These are phyloP conservation scores for Dictyostelium capitatum DNA, from an alignment of 78 protist genomes.

Conservation along the genomic window DNA sequence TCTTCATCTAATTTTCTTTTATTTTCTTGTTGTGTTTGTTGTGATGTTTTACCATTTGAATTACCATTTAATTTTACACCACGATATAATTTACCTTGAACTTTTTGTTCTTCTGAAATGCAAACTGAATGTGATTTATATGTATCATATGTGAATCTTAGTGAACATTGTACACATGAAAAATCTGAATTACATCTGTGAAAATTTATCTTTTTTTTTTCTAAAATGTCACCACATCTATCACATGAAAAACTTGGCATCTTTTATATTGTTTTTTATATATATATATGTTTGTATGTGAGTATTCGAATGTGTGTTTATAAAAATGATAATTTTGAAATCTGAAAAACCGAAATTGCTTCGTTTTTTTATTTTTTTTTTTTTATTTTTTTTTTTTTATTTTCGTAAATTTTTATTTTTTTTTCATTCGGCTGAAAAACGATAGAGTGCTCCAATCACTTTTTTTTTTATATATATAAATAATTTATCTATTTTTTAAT, in stretches of 20 bases:
- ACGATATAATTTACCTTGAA: slow-evolving; percentile 19
- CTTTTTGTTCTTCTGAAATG: slow-evolving; percentile 47
- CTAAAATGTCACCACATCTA: slow-evolving; percentile 27
- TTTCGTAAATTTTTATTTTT: not conserved
- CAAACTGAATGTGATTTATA: slow-evolving; percentile 4
- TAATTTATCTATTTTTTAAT: not conserved
- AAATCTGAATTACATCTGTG: slow-evolving; percentile 26
- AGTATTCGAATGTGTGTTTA: too few species aligned
- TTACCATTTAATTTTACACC: slow-evolving; percentile 22
- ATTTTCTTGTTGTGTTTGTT: slow-evolving; percentile 10
- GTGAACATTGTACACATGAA: slow-evolving; percentile 43
- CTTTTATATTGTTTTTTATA: not conserved
- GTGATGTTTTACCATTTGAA: slow-evolving; percentile 6
- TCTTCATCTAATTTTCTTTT: slow-evolving; percentile 32
- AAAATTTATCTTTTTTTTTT: slow-evolving; percentile 3
- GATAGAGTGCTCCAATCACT: too few species aligned
- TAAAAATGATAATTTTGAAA: too few species aligned
- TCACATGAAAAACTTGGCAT: slow-evolving; percentile 77
- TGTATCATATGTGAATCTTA: not conserved
- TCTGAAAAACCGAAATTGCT: too few species aligned
- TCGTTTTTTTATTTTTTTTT: not conserved
- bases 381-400: not conserved
- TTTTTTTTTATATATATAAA: not conserved
- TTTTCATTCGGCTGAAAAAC: not conserved
- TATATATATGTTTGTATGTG: too few species aligned